Conservation (phyloP, 2,329 filamentous ascomycete genomes). For the Corynespora cassiicola region DNA sequence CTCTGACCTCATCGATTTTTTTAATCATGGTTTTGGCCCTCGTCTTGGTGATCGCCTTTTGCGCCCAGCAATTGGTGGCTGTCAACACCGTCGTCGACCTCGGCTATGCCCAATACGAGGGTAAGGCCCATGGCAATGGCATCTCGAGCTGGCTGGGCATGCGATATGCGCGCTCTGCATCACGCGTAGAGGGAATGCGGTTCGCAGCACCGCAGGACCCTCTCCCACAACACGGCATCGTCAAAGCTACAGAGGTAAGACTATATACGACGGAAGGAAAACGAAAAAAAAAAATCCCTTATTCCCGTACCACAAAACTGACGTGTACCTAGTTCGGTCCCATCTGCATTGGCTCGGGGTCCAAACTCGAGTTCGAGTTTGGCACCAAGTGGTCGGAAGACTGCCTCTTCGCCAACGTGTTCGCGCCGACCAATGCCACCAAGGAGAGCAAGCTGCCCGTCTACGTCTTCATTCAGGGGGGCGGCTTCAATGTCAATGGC, state of each 20-base stretch:
- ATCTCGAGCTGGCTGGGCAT: slow-evolving; percentile 77
- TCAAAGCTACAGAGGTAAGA: slow-evolving; percentile 54
- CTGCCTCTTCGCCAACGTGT: slow-evolving; percentile 49
- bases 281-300: neutral
- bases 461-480: slow-evolving; percentile 50
- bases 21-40: slow-evolving; percentile 21
- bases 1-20: neutral
- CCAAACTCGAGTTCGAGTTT: slow-evolving; percentile 30
- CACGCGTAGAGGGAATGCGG: slow-evolving; percentile 48
- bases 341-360: slow-evolving; percentile 38
- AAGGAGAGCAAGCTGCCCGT: slow-evolving; percentile 42
- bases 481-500: slow-evolving; percentile 44
- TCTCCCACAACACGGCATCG: slow-evolving; percentile 48
- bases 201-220: slow-evolving; percentile 74
- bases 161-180: slow-evolving; percentile 64
- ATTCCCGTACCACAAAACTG: slow-evolving; percentile 6
- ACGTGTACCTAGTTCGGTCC: slow-evolving; percentile 34
- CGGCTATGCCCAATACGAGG: slow-evolving; percentile 71
- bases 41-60: slow-evolving; percentile 21
- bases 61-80: slow-evolving; percentile 33
- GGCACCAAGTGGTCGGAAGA: slow-evolving; percentile 43
- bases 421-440: slow-evolving; percentile 42
- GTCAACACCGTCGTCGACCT: slow-evolving; percentile 62
- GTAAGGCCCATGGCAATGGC: slow-evolving; percentile 60
- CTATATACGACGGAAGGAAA: neutral